Conservation (phyloP, 306 rosid genomes). For the Acacia acuminata region DNA sequence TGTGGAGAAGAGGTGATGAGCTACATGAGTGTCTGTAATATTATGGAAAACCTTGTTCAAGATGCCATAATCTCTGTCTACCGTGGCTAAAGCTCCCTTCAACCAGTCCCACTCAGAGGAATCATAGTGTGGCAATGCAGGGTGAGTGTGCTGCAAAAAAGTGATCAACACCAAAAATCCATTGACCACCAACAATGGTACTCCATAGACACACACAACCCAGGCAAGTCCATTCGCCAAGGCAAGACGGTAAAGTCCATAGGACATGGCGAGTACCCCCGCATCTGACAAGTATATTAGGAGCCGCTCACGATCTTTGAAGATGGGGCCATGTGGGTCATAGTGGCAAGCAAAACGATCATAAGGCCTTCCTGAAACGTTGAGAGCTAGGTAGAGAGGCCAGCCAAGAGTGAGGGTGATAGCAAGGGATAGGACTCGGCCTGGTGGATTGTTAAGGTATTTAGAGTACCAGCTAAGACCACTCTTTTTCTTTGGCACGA, state of each 20-base stretch:
- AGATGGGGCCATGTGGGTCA: conserved; percentile 88
- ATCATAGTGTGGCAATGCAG: conserved; percentile 84
- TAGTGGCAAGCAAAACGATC: conserved; percentile 82
- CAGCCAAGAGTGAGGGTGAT: conserved; percentile 84
- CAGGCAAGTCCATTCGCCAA: conserved; percentile 74
- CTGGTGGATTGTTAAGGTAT: conserved; percentile 83
- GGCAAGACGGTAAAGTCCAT: conserved; percentile 59
- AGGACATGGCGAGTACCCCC: conserved; percentile 59
- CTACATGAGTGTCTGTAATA: conserved; percentile 93
- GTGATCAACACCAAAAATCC: conserved; percentile 87
- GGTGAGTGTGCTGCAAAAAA: conserved; percentile 93
- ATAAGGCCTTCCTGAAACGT: conserved; percentile 89
- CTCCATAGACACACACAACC: conserved; percentile 79
- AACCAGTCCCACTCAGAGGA: conserved; percentile 95
- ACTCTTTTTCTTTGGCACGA: conserved; percentile 78
- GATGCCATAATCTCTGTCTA: conserved; percentile 87
- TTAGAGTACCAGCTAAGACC: conserved; percentile 56
- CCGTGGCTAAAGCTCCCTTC: conserved; percentile 90
- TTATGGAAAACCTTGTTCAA: conserved; percentile 93
- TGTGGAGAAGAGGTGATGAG: conserved; percentile 91
- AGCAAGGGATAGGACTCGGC: conserved; percentile 58
- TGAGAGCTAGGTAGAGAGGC: conserved; percentile 82
- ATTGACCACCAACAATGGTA: conserved; percentile 76
- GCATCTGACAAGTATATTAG: conserved; percentile 79
- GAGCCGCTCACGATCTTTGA: conserved; percentile 66